Evolutionary conservation across 2,329 filamentous ascomycete genomes (phyloP), one percentile per base, ranked within the genome.

Genomic region (Alternaria angustiovoidea): DNA sequence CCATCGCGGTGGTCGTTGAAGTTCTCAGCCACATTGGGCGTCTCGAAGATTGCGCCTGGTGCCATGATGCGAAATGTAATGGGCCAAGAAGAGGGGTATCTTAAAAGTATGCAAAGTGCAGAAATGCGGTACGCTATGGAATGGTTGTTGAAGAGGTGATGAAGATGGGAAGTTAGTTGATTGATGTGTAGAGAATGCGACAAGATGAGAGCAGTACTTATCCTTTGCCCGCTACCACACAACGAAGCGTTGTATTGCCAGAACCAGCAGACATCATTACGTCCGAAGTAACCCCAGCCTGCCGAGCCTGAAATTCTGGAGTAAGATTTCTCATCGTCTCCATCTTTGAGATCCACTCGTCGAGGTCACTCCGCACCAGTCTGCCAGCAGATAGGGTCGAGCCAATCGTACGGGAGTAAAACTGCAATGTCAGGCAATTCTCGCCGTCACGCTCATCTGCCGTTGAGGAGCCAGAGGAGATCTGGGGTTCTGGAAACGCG

Each of bases 1-100:
- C 86, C 86, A 73, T 88, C 84, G 55, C 81, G 82, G 70, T 83
- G 80, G 74, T 82, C 79, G 73, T 81, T 78, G 74, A 82, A 81
- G 71, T 76, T 71, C 65, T 81, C 77, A 24, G 75, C 73, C 57
- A 80, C 68, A 67, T 80, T 80, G 54, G 81, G 79, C 49, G 72
- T 73, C 67, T 82, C 80, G 62, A 78, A 69, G 59, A 81, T 75
- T 51, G 79, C 77, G 66, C 77, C 79, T 71, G 80, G 82, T 73
- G 81, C 81, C 81, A 83, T 83, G 56, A 53, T 79, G 68, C 22
- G 48, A 20, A 55, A 46, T 57, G 34, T 61, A 18, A 54, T 44
- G 34, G 32, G 9, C 24, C 18, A 30, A 11, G 24, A 60, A 57
- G 51, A 49, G 55, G 68, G 60, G 65, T 73, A 70, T 73, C 62